Conservation (phyloP, 805 yeast genomes). For the Kregervanrija delftensis region DNA sequence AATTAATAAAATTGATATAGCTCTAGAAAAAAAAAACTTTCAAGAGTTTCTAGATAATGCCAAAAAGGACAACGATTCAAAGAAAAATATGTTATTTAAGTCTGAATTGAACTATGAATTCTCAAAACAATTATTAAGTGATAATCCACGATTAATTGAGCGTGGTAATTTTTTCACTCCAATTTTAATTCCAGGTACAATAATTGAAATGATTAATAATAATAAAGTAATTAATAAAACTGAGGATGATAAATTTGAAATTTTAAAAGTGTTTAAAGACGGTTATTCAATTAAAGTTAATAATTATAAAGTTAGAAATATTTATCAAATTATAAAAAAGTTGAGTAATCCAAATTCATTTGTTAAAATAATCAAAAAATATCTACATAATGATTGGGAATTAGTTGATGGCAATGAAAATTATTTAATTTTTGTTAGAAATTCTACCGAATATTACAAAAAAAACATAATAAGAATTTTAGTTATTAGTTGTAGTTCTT, state of each 20-base stretch:
- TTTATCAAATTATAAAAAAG: slow-evolving; percentile 13
- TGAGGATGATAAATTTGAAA: background rate
- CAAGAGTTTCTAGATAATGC: slow-evolving; percentile 39
- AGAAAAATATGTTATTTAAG: slow-evolving; percentile 39
- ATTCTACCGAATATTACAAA: background rate
- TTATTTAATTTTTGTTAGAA: slow-evolving; percentile 35
- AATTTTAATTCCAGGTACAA: slow-evolving; percentile 27
- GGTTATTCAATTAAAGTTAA: background rate
- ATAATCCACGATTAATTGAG: slow-evolving; percentile 34
- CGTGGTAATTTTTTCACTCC: slow-evolving; percentile 42
- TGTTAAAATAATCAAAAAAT: slow-evolving; percentile 31
- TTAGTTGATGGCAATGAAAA: slow-evolving; percentile 46
- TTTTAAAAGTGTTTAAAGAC: slow-evolving; percentile 4
- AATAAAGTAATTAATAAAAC: background rate
- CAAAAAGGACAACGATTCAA: slow-evolving; percentile 31
- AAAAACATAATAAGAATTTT: too few relatives aligned
- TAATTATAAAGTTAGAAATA: slow-evolving; percentile 4
- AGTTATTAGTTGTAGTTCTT: too few relatives aligned
- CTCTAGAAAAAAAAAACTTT: slow-evolving; percentile 18
- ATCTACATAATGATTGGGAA: slow-evolving; percentile 44
- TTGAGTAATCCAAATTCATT: slow-evolving; percentile 33
- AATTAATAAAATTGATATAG: background rate
- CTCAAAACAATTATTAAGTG: slow-evolving; percentile 31
- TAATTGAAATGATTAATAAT: slow-evolving; percentile 15
- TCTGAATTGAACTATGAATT: slow-evolving; percentile 47